Evolutionary conservation across 192 early-diverging fungal species (phyloP).

Genomic region (Chytriomyces hyalinus): DNA sequence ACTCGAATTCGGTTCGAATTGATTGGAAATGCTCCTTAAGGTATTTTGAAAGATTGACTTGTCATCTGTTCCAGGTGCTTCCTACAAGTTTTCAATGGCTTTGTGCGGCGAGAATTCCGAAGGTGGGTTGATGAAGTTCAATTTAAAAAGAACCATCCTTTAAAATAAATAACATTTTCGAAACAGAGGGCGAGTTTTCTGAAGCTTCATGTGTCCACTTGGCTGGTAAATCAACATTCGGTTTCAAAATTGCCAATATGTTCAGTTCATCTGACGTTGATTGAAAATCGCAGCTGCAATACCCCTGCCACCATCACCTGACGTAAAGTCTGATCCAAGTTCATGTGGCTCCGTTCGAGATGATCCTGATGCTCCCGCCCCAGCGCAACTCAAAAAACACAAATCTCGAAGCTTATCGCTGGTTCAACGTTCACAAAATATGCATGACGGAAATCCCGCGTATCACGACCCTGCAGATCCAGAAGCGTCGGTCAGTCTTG

Average conservation of each 20-base stretch:
- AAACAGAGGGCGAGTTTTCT: slow-evolving; percentile 23
- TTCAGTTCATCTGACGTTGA: not conserved
- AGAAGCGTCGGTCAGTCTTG: no score
- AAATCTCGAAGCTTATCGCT: slow-evolving; percentile 42
- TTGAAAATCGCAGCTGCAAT: slow-evolving; percentile 44
- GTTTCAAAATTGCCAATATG: slow-evolving; percentile 14
- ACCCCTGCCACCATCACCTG: slow-evolving; percentile 47
- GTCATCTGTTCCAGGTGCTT: not conserved
- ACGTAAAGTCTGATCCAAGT: not conserved
- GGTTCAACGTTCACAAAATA: slow-evolving; percentile 54
- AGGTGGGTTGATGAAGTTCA: slow-evolving; percentile 9
- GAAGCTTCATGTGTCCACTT: slow-evolving; percentile 25
- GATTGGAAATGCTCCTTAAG: not conserved
- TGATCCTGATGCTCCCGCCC: slow-evolving; percentile 27
- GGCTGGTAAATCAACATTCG: slow-evolving; percentile 35
- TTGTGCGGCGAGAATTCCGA: slow-evolving; percentile 23
- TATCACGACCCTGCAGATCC: slow-evolving; percentile 46
- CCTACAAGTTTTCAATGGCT: slow-evolving; percentile 19
- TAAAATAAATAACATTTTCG: not conserved
- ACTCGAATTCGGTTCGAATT: slow-evolving; percentile 15
- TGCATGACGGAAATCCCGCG: slow-evolving; percentile 61
- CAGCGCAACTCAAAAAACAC: slow-evolving; percentile 35
- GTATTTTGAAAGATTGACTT: not conserved
- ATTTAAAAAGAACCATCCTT: not conserved
- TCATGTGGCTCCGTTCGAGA: slow-evolving; percentile 16